Evolutionary conservation across 176 grass and related monocot genomes (phyloP), one percentile per base, ranked within the genome.

Genomic region (Carex littledalei): DNA sequence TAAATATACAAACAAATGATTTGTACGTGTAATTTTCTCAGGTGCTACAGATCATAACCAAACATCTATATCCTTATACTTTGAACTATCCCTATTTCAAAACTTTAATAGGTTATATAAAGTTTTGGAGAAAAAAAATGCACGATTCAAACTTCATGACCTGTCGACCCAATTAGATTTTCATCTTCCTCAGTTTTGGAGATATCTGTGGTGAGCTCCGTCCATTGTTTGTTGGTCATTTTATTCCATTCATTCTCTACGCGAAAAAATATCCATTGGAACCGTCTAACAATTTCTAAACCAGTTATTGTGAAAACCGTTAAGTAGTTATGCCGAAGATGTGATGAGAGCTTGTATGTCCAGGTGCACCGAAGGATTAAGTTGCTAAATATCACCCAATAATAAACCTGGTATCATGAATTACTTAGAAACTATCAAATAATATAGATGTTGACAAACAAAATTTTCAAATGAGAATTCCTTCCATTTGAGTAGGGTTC

Each of bases 171-270:
- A 69, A 97, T 71, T 80, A 97, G 88, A 79, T 85, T 67, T 53
- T 94, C 94, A 58, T 86, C 86, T 86, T 97, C 92, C 41, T 81
- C 57, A 1, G 59, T 81, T 81, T 63, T 81, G 64, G 87, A 84
- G 63, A 81, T 50, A 32, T 90, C 88, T n/a, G 90, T 84, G 3
- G 94, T 92, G 70, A 97, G 85, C 37, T 97, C 94, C 56, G 94
- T n/a, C 58, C 78, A 93, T 72, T 93, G 88, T 58, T 94, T 98
- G 77, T 87, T 81, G 8, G 85, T 88, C 92, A 94, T 95, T 87
- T 95, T 98, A 85, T 92, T 95, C 95, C 95, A 98, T 82, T 98
- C 95, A 3, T 98, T 98, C 88, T 98, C 95, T 2, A 98, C 95
- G 3, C 95, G 91, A 84, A 98, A 98, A 84, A 98, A 98, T 3